phyloP scores from a whole-genome alignment of 352 stramenopile species.

The Globisporangium carolinianum region DNA sequence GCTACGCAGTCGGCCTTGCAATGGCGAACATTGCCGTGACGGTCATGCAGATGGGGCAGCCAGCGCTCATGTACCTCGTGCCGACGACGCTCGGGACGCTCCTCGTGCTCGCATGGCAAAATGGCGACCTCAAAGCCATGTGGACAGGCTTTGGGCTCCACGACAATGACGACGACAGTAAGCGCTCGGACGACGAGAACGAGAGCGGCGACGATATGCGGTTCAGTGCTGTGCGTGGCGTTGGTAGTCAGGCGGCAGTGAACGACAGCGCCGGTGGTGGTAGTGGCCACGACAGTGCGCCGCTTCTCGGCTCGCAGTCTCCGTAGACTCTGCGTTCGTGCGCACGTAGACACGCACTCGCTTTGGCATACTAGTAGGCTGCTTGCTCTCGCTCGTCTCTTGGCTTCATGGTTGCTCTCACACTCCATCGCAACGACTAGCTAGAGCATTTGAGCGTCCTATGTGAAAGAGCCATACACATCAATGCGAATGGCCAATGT shows the following conservation, averaged over 20 bases:
- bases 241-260: constrained; percentile 6
- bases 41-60: constrained; percentile 91
- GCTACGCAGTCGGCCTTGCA: constrained; percentile 89
- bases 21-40: constrained; percentile 93
- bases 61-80: constrained; percentile 95
- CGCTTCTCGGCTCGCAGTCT: constrained; percentile 22
- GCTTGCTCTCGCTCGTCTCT: too few relatives aligned
- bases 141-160: constrained; percentile 32
- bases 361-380: too few relatives aligned
- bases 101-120: constrained; percentile 44
- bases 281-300: constrained; percentile 18
- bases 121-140: constrained; percentile 70
- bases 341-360: too few relatives aligned
- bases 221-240: constrained; percentile 16
- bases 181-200: constrained; percentile 9
- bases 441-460: too few relatives aligned
- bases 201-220: constrained; percentile 12
- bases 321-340: constrained; percentile 6
- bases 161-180: constrained; percentile 13
- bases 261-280: constrained; percentile 10
- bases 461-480: too few relatives aligned
- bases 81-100: constrained; percentile 87
- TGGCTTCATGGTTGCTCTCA: too few relatives aligned
- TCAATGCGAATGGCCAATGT: too few relatives aligned
- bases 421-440: too few relatives aligned